phyloP scores from a whole-genome alignment of 805 yeast species.

The Barnettozyma californica region DNA sequence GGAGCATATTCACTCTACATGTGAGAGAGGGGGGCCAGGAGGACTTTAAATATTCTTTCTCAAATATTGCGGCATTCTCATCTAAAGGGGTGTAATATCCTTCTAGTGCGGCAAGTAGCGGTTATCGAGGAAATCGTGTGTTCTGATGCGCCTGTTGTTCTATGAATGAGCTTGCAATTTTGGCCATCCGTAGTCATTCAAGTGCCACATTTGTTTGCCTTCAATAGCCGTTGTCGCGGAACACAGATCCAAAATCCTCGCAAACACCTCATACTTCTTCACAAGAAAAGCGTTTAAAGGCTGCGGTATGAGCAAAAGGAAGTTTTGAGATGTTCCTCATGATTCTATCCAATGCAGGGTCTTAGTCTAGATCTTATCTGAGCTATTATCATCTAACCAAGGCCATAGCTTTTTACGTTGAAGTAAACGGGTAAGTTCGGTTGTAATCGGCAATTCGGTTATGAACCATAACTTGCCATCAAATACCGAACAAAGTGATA shows the following conservation, averaged over 20 bases:
- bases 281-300: no score
- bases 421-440: not conserved
- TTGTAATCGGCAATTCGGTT: not conserved
- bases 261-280: no score
- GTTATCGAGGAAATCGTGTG: not conserved
- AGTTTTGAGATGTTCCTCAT: no score
- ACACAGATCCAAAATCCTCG: no score
- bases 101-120: not conserved
- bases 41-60: not conserved
- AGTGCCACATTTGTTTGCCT: not conserved
- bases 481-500: no score
- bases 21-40: not conserved
- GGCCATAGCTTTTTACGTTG: not conserved
- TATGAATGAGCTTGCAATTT: not conserved
- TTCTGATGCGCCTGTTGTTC: no score
- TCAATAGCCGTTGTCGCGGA: not conserved
- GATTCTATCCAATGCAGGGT: no score
- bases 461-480: no score
- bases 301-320: no score
- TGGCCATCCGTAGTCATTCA: not conserved
- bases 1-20: not conserved
- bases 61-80: not conserved
- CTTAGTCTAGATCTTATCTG: no score
- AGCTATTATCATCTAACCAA: no score
- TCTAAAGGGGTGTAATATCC: not conserved